These are phyloP conservation scores for Penicillium turbatum DNA, from an alignment of 495 filamentous ascomycete species.

Conservation along the genomic window DNA sequence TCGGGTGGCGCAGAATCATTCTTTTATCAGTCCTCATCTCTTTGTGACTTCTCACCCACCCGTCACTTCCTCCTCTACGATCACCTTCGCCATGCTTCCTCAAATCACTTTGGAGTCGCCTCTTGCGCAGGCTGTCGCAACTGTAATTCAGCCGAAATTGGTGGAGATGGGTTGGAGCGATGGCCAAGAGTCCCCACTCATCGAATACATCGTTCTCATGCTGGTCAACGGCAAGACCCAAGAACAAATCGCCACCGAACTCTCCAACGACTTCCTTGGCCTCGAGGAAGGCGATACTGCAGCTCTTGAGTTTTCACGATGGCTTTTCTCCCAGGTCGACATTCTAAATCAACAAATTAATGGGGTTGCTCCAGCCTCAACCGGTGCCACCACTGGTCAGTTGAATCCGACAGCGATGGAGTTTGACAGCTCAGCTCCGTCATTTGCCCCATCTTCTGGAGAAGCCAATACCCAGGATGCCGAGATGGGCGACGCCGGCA, in stretches of 20 bases:
- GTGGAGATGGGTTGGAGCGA: conserved; percentile 92
- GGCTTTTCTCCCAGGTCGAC: conserved; percentile 85
- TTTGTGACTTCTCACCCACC: background rate
- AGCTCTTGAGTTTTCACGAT: conserved; percentile 77
- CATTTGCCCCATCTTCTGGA: background rate
- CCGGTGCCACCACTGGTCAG: conserved; percentile 22
- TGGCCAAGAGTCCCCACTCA: conserved; percentile 75
- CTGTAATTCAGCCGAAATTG: conserved; percentile 82
- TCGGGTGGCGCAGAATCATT: conserved; percentile 11
- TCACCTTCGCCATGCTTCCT: conserved; percentile 20
- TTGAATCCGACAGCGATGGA: conserved; percentile 35
- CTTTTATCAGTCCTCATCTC: conserved; percentile 7
- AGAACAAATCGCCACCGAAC: conserved; percentile 81
- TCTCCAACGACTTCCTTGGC: conserved; percentile 81
- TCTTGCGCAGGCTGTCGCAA: conserved; percentile 73
- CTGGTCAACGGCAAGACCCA: conserved; percentile 89
- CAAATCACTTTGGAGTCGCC: conserved; percentile 38
- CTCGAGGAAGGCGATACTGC: conserved; percentile 78
- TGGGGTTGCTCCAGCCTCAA: conserved; percentile 30
- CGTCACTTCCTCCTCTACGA: background rate
- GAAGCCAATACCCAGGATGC: conserved; percentile 47
- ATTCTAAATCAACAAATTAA: conserved; percentile 60
- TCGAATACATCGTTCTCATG: conserved; percentile 97
- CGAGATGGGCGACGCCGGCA: conserved; percentile 64
- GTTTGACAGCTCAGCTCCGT: conserved; percentile 23